These are phyloP conservation scores for Pichia cabralensis DNA, from an alignment of 805 yeast species.

Conservation along the genomic window DNA sequence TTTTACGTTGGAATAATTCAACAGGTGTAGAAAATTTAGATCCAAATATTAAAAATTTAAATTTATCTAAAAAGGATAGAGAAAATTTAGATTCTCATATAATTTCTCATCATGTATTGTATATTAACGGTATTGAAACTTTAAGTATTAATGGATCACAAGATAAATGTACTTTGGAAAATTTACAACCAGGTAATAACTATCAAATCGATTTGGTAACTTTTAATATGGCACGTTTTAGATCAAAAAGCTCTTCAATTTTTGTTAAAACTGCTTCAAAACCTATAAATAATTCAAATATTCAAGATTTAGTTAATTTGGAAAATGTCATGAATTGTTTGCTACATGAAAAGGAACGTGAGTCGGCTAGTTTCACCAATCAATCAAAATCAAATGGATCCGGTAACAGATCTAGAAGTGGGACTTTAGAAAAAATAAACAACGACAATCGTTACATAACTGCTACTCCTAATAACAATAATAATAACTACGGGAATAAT, in stretches of 20 bases:
- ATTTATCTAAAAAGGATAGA: background rate
- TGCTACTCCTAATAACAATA: slow-evolving; percentile 1
- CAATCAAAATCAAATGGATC: slow-evolving; percentile 18
- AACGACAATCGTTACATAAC: slow-evolving; percentile 8
- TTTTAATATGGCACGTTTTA: slow-evolving; percentile 29
- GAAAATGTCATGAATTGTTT: slow-evolving; percentile 27
- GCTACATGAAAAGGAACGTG: slow-evolving; percentile 26
- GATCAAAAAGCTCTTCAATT: slow-evolving; percentile 32
- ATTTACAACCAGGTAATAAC: slow-evolving; percentile 26
- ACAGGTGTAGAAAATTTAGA: background rate
- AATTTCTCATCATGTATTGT: slow-evolving; percentile 29
- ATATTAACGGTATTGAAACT: slow-evolving; percentile 31
- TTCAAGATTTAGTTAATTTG: slow-evolving; percentile 28
- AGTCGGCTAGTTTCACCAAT: slow-evolving; percentile 21
- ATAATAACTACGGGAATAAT: slow-evolving; percentile 1
- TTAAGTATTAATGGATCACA: slow-evolving; percentile 27
- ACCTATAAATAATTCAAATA: slow-evolving; percentile 9
- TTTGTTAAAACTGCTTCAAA: slow-evolving; percentile 29
- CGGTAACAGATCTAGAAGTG: slow-evolving; percentile 24
- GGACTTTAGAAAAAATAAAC: slow-evolving; percentile 22
- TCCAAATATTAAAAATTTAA: background rate
- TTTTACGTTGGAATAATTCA: slow-evolving; percentile 43
- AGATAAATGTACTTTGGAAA: slow-evolving; percentile 26
- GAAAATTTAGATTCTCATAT: slow-evolving; percentile 12
- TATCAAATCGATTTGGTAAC: slow-evolving; percentile 36